These are phyloP conservation scores for Ophioceras dolichostomum DNA, from an alignment of 2,329 filamentous ascomycete genomes.

Conservation along the genomic window DNA sequence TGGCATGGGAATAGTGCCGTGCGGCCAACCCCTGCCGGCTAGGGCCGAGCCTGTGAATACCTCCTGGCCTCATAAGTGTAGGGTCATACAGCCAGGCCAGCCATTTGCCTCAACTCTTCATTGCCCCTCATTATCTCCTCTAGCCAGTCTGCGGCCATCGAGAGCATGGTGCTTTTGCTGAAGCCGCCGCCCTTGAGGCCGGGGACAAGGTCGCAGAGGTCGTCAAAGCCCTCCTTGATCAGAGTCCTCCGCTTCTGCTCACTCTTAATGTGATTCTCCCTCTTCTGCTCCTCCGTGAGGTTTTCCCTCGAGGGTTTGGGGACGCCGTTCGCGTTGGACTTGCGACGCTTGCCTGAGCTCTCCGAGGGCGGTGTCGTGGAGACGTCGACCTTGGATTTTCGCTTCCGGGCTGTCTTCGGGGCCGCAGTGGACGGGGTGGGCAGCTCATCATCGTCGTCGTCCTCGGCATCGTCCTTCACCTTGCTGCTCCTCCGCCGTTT, in stretches of 20 bases:
- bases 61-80: no score
- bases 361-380: constrained; percentile 20
- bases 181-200: constrained; percentile 61
- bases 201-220: constrained; percentile 66
- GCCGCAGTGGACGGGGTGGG: constrained; percentile 13
- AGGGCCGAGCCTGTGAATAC: no score
- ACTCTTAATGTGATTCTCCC: constrained; percentile 76
- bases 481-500: constrained; percentile 44
- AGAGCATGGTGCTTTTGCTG: constrained; percentile 72
- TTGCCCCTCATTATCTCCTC: constrained; percentile 62
- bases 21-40: no score
- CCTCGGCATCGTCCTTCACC: constrained; percentile 25
- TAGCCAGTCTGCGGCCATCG: constrained; percentile 67
- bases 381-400: constrained; percentile 31
- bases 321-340: constrained; percentile 26
- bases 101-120: constrained; percentile 31
- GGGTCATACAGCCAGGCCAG: background rate
- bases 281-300: constrained; percentile 68
- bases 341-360: constrained; percentile 31
- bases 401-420: constrained; percentile 26
- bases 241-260: constrained; percentile 77
- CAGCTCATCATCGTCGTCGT: constrained; percentile 28
- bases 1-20: no score
- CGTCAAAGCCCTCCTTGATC: constrained; percentile 73
- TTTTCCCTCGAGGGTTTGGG: constrained; percentile 51